Base-by-base conservation (phyloP, 352 stramenopile genomes). In the Phytophthora vignae region DNA sequence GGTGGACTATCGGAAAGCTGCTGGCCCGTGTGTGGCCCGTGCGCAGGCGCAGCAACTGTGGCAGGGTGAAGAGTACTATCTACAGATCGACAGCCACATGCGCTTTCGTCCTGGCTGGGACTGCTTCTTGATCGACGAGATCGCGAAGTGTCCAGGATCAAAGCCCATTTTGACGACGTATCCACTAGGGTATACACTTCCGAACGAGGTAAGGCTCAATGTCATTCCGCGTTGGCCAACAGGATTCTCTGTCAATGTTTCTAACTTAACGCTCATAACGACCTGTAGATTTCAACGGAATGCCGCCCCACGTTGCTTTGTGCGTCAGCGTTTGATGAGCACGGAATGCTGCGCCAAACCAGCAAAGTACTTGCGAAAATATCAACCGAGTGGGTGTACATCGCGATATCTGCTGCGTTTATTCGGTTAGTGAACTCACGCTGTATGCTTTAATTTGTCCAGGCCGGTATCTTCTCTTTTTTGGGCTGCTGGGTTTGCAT, bases 71-170 rank as follows among this genome's bases (percentile, higher is more conserved):
- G 44, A 83, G 12, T 99, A 94, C 73, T 85, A 98, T 38, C 84
- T 99, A 4, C 95, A 99, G 74, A 97, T 99, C 68, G 97, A 99
- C 74, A 98, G 94, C 60, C 97, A 99, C 78, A 99, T 98, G 87
- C 85, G 94, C 1, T 88, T 95, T 44, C 82, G 82, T 7, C 58
- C 55, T 12, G 78, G 83, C 17, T 99, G 96, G 96, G 97, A 99
- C 73, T 76, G 64, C 10, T 98, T 94, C 60, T 71, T 99, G 48
- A 90, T 98, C 58, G 50, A 79, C 21, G 76, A 96, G 63, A 81
- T 98, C 15, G 48, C 42, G 11, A 74, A 80, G 14, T 90, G 81
- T 53, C 42, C 67, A 2, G 70, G 70, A 11, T 4, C 64, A 11
- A 94, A 95, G 56, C 69, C 94, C 10, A 87, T 99, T 25, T 72